phyloP scores from a whole-genome alignment of 495 filamentous ascomycete species.

The Lasiosphaeris hirsuta region DNA sequence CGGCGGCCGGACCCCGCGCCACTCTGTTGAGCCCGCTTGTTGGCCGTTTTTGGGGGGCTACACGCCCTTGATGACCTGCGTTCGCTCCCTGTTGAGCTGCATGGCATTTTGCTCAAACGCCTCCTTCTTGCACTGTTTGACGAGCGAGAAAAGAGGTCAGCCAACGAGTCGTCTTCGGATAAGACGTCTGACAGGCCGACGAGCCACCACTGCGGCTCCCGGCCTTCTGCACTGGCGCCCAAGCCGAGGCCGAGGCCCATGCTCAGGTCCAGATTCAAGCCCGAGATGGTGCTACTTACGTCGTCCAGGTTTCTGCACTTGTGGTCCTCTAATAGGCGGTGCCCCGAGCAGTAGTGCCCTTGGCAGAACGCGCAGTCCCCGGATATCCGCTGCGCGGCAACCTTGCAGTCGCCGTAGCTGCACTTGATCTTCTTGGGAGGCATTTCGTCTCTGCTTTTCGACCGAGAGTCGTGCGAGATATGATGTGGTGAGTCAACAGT shows the following conservation, averaged over 20 bases:
- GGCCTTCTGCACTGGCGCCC: background rate
- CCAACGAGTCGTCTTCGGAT: constrained; percentile 27
- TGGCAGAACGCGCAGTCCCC: constrained; percentile 95
- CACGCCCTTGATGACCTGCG: constrained; percentile 53
- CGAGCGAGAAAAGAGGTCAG: constrained; percentile 24
- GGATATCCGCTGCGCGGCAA: constrained; percentile 81
- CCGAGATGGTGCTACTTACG: constrained; percentile 43
- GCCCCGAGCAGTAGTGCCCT: constrained; percentile 90
- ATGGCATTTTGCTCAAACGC: constrained; percentile 87
- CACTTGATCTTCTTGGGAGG: constrained; percentile 80
- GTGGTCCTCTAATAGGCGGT: constrained; percentile 89
- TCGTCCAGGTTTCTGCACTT: constrained; percentile 91
- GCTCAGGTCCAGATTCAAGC: background rate
- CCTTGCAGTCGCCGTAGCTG: constrained; percentile 82
- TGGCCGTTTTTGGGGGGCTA: constrained; percentile 20
- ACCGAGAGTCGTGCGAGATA: background rate
- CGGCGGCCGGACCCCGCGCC: too few species aligned
- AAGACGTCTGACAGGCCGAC: constrained; percentile 44
- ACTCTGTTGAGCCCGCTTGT: background rate
- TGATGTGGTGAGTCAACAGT: background rate
- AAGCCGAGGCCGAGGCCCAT: background rate
- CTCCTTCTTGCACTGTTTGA: constrained; percentile 80
- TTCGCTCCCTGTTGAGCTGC: constrained; percentile 87
- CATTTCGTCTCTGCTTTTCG: constrained; percentile 45
- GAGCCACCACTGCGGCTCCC: constrained; percentile 44